Evolutionary conservation across 306 rosid species (phyloP).

Genomic region (Fragaria iinumae): DNA sequence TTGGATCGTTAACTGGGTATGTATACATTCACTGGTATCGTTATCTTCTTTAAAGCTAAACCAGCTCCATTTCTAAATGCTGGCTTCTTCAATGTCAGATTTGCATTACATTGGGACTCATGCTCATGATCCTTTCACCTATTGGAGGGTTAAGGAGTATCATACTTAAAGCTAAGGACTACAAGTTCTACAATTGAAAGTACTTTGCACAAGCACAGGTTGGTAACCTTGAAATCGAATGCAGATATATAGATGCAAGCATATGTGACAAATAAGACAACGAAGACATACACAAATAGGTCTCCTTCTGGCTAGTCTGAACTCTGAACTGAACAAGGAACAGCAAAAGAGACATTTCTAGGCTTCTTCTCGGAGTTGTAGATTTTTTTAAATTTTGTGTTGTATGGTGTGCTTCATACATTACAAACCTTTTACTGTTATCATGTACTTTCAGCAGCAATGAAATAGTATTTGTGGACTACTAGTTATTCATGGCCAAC

Average conservation of each 20-base stretch:
- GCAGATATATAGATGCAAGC: background rate
- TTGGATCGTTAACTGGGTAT: constrained; percentile 77
- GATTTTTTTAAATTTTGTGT: background rate
- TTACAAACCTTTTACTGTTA: background rate
- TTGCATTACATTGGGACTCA: constrained; percentile 53
- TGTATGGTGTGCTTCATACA: background rate
- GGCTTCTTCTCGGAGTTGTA: background rate
- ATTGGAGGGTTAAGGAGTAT: constrained; percentile 65
- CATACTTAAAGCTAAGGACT: constrained; percentile 48
- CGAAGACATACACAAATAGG: background rate
- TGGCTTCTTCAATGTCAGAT: constrained; percentile 37
- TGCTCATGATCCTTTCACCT: constrained; percentile 58
- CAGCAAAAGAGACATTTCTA: background rate
- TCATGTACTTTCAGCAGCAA: background rate
- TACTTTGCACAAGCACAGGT: background rate
- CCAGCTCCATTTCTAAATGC: background rate
- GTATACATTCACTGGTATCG: constrained; percentile 14
- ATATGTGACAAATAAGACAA: constrained; percentile 1
- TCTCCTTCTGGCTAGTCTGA: constrained; percentile 4
- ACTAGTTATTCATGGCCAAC: background rate
- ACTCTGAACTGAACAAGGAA: constrained; percentile 1
- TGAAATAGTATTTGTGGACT: background rate
- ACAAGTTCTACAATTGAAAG: constrained; percentile 40
- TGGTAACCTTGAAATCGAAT: background rate
- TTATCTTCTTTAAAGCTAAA: background rate